Base-by-base conservation (phyloP, 2,329 filamentous ascomycete genomes). In the Aspergillus piperis region DNA sequence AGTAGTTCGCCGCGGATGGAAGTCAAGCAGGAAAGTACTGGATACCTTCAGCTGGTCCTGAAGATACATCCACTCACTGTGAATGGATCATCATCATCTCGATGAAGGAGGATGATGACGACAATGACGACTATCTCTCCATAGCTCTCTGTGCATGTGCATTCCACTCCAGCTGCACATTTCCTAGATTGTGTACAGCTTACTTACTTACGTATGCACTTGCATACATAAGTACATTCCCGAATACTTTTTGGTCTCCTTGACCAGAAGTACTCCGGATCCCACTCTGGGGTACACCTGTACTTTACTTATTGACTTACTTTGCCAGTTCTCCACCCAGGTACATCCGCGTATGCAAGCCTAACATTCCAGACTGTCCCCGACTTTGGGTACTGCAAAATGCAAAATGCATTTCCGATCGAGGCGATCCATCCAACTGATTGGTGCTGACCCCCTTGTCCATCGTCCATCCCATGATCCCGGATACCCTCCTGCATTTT, bases 401-500 rank as follows among this genome's bases (percentile, higher is more conserved):
- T 30, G 27, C 27, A 30, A 44, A 32, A 51, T 51, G 25, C 36
- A 17, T 2, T 19, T 49, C 57, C 13, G 27, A 57, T 55, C 36
- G 23, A 47, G 19, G 8, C 25, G 57, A 52, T 54, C 57, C 21
- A 54, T 44, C 47, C 30, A 44, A 60, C 59, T 60, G 59, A 62
- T 61, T 62, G 53, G 55, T 58, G 44, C 21, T 41, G 39, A 25
- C 30, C 25, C 48, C 41, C 25, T 23, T 54, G 27, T 51, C 21
- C 30, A 58, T 23, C 19, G 41, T 44, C 21, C 21, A 21, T 56
- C 58, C 63, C 61, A 60, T 60, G 50, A 61, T 61, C 53, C 63
- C 60, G 61, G 65, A 62, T 66, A 51, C 62, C 51, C 47, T 47
- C 32, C 55, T 58, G 61, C 62, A 62, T 42, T 52, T 61, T 48